Percentiles rank a stretch among this genome's conserved stretches.
Conservation (phyloP, 441 rosid genomes). For the Manihot esculenta region DNA sequence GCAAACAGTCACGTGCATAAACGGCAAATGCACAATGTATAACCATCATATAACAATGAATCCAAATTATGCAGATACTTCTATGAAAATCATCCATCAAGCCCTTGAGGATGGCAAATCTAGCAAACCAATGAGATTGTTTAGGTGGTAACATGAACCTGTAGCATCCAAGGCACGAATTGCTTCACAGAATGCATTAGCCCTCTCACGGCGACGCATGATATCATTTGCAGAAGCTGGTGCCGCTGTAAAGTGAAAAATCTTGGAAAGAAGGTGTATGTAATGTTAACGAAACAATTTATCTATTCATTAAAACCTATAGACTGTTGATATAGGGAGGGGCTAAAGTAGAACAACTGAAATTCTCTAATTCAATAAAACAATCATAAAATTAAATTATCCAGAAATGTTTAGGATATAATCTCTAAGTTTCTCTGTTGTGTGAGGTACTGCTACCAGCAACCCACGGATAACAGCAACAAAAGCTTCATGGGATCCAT, state of each 20-base stretch:
- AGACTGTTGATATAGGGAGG: neutral
- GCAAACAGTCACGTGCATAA: no score
- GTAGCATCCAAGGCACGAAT: constrained; percentile 96
- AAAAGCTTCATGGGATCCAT: constrained; percentile 96
- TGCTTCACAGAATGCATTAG: constrained; percentile 91
- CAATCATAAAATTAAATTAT: neutral
- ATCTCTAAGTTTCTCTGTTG: constrained; percentile 90
- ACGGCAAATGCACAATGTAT: neutral
- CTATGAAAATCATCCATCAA: neutral
- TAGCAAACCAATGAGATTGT: neutral
- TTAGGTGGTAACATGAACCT: constrained; percentile 37
- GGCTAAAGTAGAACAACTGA: neutral
- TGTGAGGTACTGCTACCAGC: constrained; percentile 84
- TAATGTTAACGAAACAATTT: constrained; percentile 37
- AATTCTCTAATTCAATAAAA: neutral
- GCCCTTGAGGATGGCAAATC: neutral
- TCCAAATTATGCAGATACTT: neutral
- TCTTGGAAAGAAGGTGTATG: constrained; percentile 83
- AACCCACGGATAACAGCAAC: constrained; percentile 88
- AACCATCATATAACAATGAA: neutral
- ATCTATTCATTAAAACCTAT: neutral
- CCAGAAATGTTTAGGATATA: constrained; percentile 56
- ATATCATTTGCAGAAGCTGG: constrained; percentile 69
- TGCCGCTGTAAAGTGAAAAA: constrained; percentile 68
- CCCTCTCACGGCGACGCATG: constrained; percentile 77